A percentile compares a stretch with the other conserved stretches of the same genome.
Evolutionary conservation across 1,139 yeast genomes (phyloP).

Genomic region (Barnettozyma hawaiiensis): DNA sequence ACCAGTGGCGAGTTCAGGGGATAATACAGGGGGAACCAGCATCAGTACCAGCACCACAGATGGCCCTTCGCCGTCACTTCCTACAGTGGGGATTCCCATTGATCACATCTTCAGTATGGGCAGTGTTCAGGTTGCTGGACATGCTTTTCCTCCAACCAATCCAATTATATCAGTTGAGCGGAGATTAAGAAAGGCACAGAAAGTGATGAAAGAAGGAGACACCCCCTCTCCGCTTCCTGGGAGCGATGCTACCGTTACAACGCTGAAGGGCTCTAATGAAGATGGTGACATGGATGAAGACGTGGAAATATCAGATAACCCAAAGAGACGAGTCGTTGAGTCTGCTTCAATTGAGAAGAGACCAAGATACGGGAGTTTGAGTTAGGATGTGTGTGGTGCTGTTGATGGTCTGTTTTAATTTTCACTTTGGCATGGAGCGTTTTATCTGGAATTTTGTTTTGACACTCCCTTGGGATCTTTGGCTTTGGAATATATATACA

Average conservation of each 20-base stretch:
- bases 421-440: not conserved
- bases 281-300: not conserved
- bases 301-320: not conserved
- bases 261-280: not conserved
- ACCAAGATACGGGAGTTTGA: not conserved
- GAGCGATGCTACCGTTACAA: not conserved
- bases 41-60: not conserved
- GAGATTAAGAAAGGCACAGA: conserved; percentile 13
- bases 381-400: not conserved
- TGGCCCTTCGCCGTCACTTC: not conserved
- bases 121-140: conserved; percentile 25
- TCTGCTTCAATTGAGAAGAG: not conserved
- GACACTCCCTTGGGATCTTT: not conserved
- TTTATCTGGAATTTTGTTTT: not conserved
- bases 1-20: not conserved
- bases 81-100: conserved; percentile 26
- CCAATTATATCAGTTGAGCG: conserved; percentile 41
- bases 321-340: not conserved
- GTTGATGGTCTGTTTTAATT: not conserved
- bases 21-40: too few species aligned
- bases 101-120: conserved; percentile 39
- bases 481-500: not conserved
- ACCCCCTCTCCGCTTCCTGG: not conserved
- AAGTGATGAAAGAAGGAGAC: not conserved
- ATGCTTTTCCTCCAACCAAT: conserved; percentile 40